phyloP scores from a whole-genome alignment of 1,284 basidiomycete species.

The Rugiboletus extremiorientalis region DNA sequence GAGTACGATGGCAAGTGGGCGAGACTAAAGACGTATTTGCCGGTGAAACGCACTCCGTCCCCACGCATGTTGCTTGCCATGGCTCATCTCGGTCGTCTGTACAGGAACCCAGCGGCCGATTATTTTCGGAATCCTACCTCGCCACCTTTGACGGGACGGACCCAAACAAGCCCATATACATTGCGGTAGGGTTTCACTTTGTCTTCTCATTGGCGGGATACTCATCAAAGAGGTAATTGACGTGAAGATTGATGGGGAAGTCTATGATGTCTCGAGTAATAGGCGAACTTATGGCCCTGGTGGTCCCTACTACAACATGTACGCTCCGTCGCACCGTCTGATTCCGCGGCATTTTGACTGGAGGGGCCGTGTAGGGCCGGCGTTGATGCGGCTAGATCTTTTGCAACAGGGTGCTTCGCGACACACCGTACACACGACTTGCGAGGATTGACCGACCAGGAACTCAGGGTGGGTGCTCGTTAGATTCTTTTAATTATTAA shows the following conservation, averaged over 20 bases:
- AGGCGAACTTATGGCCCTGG: conserved; percentile 87
- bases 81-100: conserved; percentile 11
- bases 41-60: conserved; percentile 43
- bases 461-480: conserved; percentile 55
- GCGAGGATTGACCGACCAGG: conserved; percentile 72
- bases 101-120: conserved; percentile 53
- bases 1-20: conserved; percentile 66
- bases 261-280: conserved; percentile 86
- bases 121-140: conserved; percentile 75
- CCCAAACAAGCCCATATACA: conserved; percentile 74
- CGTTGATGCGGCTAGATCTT: conserved; percentile 84
- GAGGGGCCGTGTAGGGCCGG: conserved; percentile 62
- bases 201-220: neutral
- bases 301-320: conserved; percentile 85
- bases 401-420: conserved; percentile 91
- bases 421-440: conserved; percentile 88
- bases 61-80: neutral
- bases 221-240: conserved; percentile 11
- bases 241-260: conserved; percentile 82
- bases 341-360: conserved; percentile 22
- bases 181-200: conserved; percentile 61
- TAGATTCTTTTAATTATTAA: neutral
- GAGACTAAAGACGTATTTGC: conserved; percentile 57
- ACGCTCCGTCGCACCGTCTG: conserved; percentile 32
- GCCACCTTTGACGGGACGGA: conserved; percentile 74